Base-by-base conservation (phyloP, 2,329 filamentous ascomycete genomes). In the Aspergillus sp. region DNA sequence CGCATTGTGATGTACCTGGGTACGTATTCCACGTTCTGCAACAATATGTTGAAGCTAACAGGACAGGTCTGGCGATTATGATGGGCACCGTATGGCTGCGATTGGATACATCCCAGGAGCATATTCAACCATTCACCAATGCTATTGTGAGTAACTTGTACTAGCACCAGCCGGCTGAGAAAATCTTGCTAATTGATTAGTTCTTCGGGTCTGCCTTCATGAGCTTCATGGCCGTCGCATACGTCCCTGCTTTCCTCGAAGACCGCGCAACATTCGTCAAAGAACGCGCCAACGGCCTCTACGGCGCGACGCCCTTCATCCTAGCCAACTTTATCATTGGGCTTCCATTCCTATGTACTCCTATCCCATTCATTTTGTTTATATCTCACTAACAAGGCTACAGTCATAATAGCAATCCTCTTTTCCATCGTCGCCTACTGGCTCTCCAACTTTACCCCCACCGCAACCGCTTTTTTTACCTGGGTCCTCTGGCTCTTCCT, bases 21-120 rank as follows among this genome's bases (percentile, higher is more conserved):
- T 69, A 56, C 38, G 65, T 49, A 33, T 33, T 22, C n/a, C 17
- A 12, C 20, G 10, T 41, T 41, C 2, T 10, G 12, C 5, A 9
- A 5, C n/a, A 22, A 10, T 20, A 9, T 41, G 10, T 41, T 54
- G 44, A 53, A 15, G 13, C 32, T 17, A 38, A 44, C 47, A n/a
- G 42, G 13, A 15, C n/a, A 66, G 80, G 81, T 0, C 75, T 94
- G 13, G 88, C 88, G 1, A 80, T 93, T 57, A 84, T 93, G 80
- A 90, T 91, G 84, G 88, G 89, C 4, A 94, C 89, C 0, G 86
- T 94, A 10, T 95, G 87, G 84, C 71, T 94, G 12, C 81, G 88
- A 5, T 74, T 95, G 2, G 70, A 77, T 3, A 76, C 84, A 0
- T 71, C 76, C 0, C 88, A 94, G 62, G 72, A 77, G 48, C 85